A percentile compares a stretch with the other conserved stretches of the same genome.
phyloP scores from a whole-genome alignment of 345 rosid genomes.

The Toxicodendron radicans region DNA sequence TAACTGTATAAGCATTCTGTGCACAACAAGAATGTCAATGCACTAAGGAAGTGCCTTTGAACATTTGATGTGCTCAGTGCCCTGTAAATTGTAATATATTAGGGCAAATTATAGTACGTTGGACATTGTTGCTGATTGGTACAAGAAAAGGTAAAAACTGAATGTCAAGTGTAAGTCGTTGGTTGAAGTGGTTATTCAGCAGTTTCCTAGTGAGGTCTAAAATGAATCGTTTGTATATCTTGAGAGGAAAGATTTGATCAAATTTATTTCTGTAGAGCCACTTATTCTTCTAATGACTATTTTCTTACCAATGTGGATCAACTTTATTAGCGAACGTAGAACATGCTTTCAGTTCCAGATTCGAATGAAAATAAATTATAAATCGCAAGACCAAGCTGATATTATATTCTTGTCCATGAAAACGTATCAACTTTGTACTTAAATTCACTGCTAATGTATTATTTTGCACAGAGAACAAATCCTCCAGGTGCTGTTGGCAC shows the following conservation, averaged over 20 bases:
- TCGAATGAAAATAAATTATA: conserved; percentile 10
- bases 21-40: background rate
- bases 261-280: background rate
- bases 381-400: background rate
- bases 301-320: background rate
- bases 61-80: background rate
- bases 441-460: background rate
- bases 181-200: too few relatives aligned
- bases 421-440: background rate
- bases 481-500: conserved; percentile 89
- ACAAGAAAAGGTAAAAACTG: background rate
- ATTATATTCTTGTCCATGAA: background rate
- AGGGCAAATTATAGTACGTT: background rate
- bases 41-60: background rate
- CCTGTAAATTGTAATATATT: background rate
- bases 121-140: background rate
- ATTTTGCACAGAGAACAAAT: conserved; percentile 61
- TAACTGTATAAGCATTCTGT: background rate
- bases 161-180: too few relatives aligned
- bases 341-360: background rate
- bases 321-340: background rate
- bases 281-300: background rate
- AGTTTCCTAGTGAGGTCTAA: too few relatives aligned
- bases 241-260: background rate
- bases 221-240: too few relatives aligned